Base-by-base conservation (phyloP, 108 stramenopile species). In the Pseudonitzschia pungens region DNA sequence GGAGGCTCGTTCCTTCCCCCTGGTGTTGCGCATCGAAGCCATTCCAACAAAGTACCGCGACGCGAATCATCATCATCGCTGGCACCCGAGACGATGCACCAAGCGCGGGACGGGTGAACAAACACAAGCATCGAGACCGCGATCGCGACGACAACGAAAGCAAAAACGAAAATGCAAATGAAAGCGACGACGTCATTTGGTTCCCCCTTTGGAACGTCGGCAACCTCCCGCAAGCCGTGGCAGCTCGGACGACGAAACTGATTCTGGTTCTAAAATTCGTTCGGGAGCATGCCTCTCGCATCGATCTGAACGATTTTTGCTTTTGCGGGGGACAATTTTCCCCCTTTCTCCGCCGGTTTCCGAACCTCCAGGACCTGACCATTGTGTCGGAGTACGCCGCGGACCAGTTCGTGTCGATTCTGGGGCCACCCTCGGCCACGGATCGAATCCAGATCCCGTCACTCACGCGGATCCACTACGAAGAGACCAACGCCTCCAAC, bases 401-500 rank as follows among this genome's bases (percentile, higher is more conserved):
- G 36, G 60, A 62, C 36, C 60, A 62, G 36, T 62, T 40, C 31
- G 60, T 40, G 0, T 62, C 60, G 0, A 62, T 62, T 15, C 36
- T 62, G 36, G 27, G 28, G 11, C 32, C 33, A 12, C 16, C 15
- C 3, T 33, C 60, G 10, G 29, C 2, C 8, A 9, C 7, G 15
- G 20, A 33, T 4, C 33, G 32, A 12, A 0, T 0, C 4, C 28
- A 33, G 32, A 33, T 62, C 12, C 21, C 33, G 0, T 40, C 60
- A 2, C 36, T 62, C 16, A 36, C 15, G 36, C 26, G 41, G 32
- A 62, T 62, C 36, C 33, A 40, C 15, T 62, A 62, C 36, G 60
- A 62, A 40, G 60, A 62, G 36, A 62, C 60, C 33, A 62, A 62
- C 36, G 60, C 29, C 0, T 62, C 60, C 0, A 40, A 62, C 36